These are phyloP conservation scores for Pseudogymnoascus sp. DNA, from an alignment of 2,329 filamentous ascomycete genomes.

Conservation along the genomic window DNA sequence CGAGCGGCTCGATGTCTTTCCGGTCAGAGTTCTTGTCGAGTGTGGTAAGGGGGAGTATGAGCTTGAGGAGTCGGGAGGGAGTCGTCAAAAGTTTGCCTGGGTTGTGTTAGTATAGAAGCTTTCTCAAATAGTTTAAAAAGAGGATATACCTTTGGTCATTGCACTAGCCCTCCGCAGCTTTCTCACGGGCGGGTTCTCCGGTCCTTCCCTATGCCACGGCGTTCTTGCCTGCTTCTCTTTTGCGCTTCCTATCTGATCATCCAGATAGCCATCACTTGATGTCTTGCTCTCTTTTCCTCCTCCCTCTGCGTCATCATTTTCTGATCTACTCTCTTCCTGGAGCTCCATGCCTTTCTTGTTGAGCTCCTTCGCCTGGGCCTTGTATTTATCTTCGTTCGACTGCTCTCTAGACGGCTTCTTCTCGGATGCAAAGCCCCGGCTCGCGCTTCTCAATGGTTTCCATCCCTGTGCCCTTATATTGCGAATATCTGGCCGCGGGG, in stretches of 20 bases:
- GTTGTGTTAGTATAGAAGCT: background rate
- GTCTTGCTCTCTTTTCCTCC: background rate
- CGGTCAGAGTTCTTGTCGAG: slow-evolving; percentile 49
- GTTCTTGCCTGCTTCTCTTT: slow-evolving; percentile 50
- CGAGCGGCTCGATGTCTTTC: slow-evolving; percentile 73
- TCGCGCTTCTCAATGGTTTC: background rate
- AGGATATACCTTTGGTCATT: slow-evolving; percentile 52
- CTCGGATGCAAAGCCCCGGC: background rate
- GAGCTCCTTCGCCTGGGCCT: slow-evolving; percentile 21
- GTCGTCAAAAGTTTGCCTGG: slow-evolving; percentile 71
- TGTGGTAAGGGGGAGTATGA: slow-evolving; percentile 66
- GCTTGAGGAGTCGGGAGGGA: slow-evolving; percentile 69
- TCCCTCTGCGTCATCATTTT: slow-evolving; percentile 19
- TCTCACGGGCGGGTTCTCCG: slow-evolving; percentile 47
- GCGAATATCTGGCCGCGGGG: background rate
- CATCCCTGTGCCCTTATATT: background rate
- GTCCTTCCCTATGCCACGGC: slow-evolving; percentile 58
- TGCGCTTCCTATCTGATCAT: slow-evolving; percentile 31
- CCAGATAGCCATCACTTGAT: slow-evolving; percentile 29
- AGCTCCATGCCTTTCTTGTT: slow-evolving; percentile 30
- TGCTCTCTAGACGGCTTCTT: background rate
- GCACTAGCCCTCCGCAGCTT: slow-evolving; percentile 37
- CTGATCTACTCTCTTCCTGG: slow-evolving; percentile 29
- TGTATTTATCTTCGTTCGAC: background rate
- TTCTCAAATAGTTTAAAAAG: background rate